Conservation (phyloP, 2,329 filamentous ascomycete genomes). For the Stagonosporopsis vannaccii region DNA sequence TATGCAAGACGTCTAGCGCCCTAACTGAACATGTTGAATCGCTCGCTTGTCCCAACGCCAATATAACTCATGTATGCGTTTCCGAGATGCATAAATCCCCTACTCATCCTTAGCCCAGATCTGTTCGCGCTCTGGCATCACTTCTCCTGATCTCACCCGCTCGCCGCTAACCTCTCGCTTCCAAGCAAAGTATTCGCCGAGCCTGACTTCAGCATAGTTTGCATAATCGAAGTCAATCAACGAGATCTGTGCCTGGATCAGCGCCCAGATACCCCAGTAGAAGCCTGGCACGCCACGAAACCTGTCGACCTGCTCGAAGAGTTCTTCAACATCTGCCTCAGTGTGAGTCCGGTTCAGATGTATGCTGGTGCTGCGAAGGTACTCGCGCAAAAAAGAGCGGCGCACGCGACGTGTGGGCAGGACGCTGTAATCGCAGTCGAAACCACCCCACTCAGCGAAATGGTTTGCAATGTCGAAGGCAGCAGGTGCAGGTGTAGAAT, state of each 20-base stretch:
- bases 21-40: conserved; percentile 18
- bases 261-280: conserved; percentile 90
- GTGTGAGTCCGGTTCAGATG: conserved; percentile 47
- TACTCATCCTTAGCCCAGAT: conserved; percentile 18
- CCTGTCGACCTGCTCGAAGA: conserved; percentile 82
- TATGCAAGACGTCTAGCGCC: conserved; percentile 15
- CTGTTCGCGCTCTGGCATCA: conserved; percentile 15
- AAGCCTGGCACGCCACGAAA: conserved; percentile 92
- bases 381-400: conserved; percentile 81
- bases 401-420: conserved; percentile 81
- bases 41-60: conserved; percentile 18
- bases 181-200: conserved; percentile 95
- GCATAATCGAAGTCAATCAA: conserved; percentile 98
- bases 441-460: conserved; percentile 97
- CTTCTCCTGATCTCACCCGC: conserved; percentile 10
- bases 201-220: conserved; percentile 81
- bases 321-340: conserved; percentile 69
- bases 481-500: conserved; percentile 90
- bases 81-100: not conserved
- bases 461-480: conserved; percentile 98
- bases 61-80: not conserved
- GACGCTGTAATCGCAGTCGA: conserved; percentile 88
- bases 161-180: conserved; percentile 56
- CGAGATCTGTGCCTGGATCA: conserved; percentile 93
- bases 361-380: conserved; percentile 73